Percentiles rank a stretch among this genome's conserved stretches.
phyloP scores from a whole-genome alignment of 306 rosid species.

The Prunus mongolica region DNA sequence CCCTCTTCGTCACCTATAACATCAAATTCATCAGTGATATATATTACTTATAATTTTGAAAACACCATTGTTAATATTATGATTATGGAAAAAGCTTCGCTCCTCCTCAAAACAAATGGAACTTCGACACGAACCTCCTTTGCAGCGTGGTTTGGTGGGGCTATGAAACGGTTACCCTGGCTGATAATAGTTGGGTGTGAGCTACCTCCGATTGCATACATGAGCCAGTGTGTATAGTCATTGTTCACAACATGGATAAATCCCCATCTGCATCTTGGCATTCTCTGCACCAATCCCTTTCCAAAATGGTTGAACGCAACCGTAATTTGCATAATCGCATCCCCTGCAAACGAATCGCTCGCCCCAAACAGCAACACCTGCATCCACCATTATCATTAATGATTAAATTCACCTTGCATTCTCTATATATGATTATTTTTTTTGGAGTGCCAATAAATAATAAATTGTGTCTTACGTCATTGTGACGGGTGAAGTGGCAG shows the following conservation, averaged over 20 bases:
- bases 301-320: constrained; percentile 75
- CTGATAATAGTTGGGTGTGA: constrained; percentile 63
- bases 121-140: constrained; percentile 16
- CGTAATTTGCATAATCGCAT: constrained; percentile 54
- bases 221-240: constrained; percentile 78
- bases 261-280: constrained; percentile 68
- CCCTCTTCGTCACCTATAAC: constrained; percentile 44
- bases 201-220: constrained; percentile 92
- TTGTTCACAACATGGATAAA: constrained; percentile 76
- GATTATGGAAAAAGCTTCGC: too few species aligned
- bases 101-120: too few species aligned
- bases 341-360: constrained; percentile 32
- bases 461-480: constrained; percentile 33
- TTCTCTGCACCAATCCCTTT: constrained; percentile 61
- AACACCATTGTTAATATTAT: too few species aligned
- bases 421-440: not conserved
- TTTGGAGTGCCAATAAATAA: not conserved
- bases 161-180: constrained; percentile 81
- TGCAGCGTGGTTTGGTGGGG: constrained; percentile 47
- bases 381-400: not conserved
- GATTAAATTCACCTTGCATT: not conserved
- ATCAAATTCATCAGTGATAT: not conserved
- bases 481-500: constrained; percentile 61
- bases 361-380: constrained; percentile 74
- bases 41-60: not conserved